Conservation (phyloP, 495 filamentous ascomycete species). For the Lentithecium fluviatile region DNA sequence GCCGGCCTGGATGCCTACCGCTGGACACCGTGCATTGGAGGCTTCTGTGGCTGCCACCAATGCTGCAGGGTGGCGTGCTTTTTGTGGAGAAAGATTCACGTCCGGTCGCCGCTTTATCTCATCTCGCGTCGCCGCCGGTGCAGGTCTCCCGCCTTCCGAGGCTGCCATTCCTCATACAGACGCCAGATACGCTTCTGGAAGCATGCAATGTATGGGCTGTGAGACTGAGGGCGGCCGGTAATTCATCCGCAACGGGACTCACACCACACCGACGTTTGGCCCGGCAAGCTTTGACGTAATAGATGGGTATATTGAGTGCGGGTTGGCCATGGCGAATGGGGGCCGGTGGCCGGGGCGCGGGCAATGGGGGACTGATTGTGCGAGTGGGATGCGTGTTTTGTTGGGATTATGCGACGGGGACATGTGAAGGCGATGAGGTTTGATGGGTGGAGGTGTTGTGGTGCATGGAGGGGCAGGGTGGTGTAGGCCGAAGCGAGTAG, state of each 20-base stretch:
- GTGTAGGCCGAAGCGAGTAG: too few species aligned
- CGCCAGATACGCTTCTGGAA: neutral
- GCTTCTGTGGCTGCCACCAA: slow-evolving; percentile 18
- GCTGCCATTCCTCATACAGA: too few species aligned
- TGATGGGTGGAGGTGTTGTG: too few species aligned
- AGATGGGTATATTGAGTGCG: neutral
- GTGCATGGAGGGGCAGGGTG: too few species aligned
- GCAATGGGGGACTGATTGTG: neutral
- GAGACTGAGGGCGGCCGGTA: neutral
- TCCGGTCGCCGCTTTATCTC: slow-evolving; percentile 10
- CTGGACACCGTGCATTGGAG: neutral
- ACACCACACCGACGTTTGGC: neutral
- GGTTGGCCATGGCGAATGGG: neutral
- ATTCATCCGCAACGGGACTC: too few species aligned
- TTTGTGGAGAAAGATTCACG: slow-evolving; percentile 28
- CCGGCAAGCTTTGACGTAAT: neutral
- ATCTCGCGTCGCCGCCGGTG: slow-evolving; percentile 21
- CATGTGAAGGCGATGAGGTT: too few species aligned
- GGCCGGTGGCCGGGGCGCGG: neutral
- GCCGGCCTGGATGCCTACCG: neutral
- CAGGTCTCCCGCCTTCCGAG: too few species aligned
- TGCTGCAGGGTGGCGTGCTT: slow-evolving; percentile 32
- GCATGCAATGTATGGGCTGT: neutral
- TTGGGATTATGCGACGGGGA: neutral
- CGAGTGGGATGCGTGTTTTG: neutral